These are phyloP conservation scores for Triticum monococcum DNA, from an alignment of 176 grass and related monocot genomes.

Conservation along the genomic window DNA sequence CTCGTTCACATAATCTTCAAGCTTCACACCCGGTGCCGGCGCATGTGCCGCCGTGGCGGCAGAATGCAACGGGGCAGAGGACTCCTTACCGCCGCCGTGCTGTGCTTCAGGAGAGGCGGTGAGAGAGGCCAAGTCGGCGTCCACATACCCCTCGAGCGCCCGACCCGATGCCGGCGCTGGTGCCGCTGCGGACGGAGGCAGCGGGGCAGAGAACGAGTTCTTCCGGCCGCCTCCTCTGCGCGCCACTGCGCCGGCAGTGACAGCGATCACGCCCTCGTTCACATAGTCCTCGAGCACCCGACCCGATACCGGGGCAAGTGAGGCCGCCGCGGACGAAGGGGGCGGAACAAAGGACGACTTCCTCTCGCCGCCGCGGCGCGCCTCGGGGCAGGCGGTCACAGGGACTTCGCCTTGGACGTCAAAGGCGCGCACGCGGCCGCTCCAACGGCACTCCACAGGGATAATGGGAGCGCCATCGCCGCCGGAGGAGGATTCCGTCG, in stretches of 20 bases:
- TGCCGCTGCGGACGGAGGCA: background rate
- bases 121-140: background rate
- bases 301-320: background rate
- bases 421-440: conserved; percentile 29
- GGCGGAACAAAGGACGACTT: background rate
- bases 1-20: background rate
- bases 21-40: background rate
- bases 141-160: background rate
- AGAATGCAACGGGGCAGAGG: background rate
- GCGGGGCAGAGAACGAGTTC: background rate
- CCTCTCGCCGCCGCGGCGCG: background rate
- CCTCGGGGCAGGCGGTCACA: background rate
- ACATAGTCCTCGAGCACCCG: background rate
- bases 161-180: background rate
- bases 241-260: background rate
- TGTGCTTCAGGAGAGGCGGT: background rate
- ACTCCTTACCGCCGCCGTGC: background rate
- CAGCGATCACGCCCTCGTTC: background rate
- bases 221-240: background rate
- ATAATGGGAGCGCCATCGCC: background rate
- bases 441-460: conserved; percentile 33
- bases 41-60: background rate
- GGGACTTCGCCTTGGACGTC: background rate
- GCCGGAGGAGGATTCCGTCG: background rate
- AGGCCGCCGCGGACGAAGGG: background rate